Base-by-base conservation (phyloP, 2,329 filamentous ascomycete species). In the Aspergillus ibericus region DNA sequence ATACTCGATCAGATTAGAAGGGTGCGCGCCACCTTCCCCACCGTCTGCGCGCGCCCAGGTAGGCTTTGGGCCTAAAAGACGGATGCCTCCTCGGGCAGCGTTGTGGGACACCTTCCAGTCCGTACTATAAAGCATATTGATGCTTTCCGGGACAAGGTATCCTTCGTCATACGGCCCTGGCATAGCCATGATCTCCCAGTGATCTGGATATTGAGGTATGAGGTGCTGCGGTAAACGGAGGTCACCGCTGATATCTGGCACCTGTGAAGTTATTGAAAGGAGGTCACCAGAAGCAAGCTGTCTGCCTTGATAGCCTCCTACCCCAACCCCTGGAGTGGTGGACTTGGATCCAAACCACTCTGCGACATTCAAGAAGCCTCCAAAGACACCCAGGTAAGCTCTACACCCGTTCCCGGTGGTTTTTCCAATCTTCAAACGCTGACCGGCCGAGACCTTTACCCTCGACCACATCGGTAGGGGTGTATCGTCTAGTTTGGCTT, bases 71-170 rank as follows among this genome's bases (percentile, higher is more conserved):
- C 86, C 86, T 1, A 85, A 71, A 0, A 89, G 76, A 6, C 86
- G 80, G 25, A 88, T 83, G 0, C 85, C 86, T 40, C 81, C 84
- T 57, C 86, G 77, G 12, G 82, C 83, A 0, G 83, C 81, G 59
- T 88, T 88, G 63, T 88, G 85, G 0, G 81, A 84, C 1, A 88
- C 77, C 50, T 83, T 83, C 82, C 84, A 87, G n/a, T 78, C 72
- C 0, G 81, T 82, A 5, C 73, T 71, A 70, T 85, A 88, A 1
- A 88, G 77, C 73, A 82, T 83, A 9, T 84, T 78, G 51, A 85
- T 80, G 55, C 83, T 83, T 53, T 83, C 79, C 0, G 76, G 67
- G 0, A 75, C 67, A 10, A 86, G 70, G 62, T 82, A 85, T 1
- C 81, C 84, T 55, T 82, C 78, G 42, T 84, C 81, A 53, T 85